A percentile compares a stretch with the other conserved stretches of the same genome.
phyloP scores from a whole-genome alignment of 768 basidiomycete species.

The Mrakia blollopis region DNA sequence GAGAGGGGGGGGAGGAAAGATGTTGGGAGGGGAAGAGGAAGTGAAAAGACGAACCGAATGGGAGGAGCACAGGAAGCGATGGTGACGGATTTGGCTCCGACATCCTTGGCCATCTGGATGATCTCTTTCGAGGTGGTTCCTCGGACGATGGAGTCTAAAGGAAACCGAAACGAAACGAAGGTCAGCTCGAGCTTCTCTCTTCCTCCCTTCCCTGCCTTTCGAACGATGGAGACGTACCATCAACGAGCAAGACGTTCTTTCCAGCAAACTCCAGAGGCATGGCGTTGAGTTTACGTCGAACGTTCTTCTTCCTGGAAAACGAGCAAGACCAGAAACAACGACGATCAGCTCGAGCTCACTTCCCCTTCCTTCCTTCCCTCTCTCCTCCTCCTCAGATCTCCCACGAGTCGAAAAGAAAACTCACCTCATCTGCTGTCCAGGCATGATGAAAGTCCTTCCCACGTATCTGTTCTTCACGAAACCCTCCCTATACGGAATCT shows the following conservation, averaged over 20 bases:
- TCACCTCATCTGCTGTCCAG: slow-evolving; percentile 89
- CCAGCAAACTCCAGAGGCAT: slow-evolving; percentile 94
- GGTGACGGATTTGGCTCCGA: slow-evolving; percentile 91
- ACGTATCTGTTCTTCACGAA: slow-evolving; percentile 99
- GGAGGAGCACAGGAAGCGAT: slow-evolving; percentile 96
- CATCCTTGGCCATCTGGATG: slow-evolving; percentile 98
- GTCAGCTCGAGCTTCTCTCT: neutral
- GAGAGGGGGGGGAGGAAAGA: slow-evolving; percentile 10
- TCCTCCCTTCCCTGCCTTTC: neutral
- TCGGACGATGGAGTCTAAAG: slow-evolving; percentile 88
- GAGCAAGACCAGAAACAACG: neutral
- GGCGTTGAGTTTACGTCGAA: slow-evolving; percentile 89
- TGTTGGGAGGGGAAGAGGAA: neutral
- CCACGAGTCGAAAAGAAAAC: slow-evolving; percentile 15
- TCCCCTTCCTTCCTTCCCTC: neutral
- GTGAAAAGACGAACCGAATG: slow-evolving; percentile 62
- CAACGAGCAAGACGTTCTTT: slow-evolving; percentile 91
- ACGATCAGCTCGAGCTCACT: neutral
- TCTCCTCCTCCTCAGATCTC: neutral
- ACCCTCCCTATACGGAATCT: slow-evolving; percentile 91
- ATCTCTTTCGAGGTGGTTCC: slow-evolving; percentile 99
- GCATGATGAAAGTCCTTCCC: slow-evolving; percentile 98
- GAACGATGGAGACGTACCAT: slow-evolving; percentile 56
- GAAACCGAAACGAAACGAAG: neutral
- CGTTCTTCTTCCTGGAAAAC: slow-evolving; percentile 72